Percentiles rank a stretch among this genome's conserved stretches.
phyloP scores from a whole-genome alignment of 2,329 filamentous ascomycete species.

The Phaeoacremonium minimum region DNA sequence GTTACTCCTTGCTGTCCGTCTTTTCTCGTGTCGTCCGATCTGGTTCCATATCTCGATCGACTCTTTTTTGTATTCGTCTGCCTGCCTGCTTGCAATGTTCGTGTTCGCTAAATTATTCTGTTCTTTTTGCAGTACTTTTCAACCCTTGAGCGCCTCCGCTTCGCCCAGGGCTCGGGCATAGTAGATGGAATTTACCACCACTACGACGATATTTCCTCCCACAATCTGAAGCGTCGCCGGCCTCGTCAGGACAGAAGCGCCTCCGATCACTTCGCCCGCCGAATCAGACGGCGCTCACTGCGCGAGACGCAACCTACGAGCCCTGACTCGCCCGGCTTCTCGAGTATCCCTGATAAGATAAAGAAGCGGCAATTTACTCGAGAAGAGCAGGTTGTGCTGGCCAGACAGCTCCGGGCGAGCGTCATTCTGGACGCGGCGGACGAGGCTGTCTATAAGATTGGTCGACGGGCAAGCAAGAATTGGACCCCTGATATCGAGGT shows the following conservation, averaged over 20 bases:
- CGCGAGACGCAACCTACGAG: slow-evolving; percentile 34
- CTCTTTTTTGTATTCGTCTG: too few species aligned
- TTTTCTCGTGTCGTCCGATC: neutral
- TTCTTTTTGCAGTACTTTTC: slow-evolving; percentile 60
- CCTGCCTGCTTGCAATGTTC: too few species aligned
- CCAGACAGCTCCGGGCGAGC: slow-evolving; percentile 38
- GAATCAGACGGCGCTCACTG: slow-evolving; percentile 21
- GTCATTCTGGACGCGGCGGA: slow-evolving; percentile 38
- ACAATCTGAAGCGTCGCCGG: slow-evolving; percentile 21
- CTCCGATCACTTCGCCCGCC: slow-evolving; percentile 24
- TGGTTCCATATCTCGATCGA: too few species aligned
- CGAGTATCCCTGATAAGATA: slow-evolving; percentile 68
- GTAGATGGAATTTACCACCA: slow-evolving; percentile 29
- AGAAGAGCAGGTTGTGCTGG: slow-evolving; percentile 65
- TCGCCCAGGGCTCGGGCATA: slow-evolving; percentile 43
- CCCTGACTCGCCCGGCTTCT: slow-evolving; percentile 63
- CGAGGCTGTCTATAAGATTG: slow-evolving; percentile 49
- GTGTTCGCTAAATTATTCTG: slow-evolving; percentile 5
- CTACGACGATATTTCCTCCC: slow-evolving; percentile 26
- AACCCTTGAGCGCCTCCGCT: slow-evolving; percentile 64
- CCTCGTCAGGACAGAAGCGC: slow-evolving; percentile 19
- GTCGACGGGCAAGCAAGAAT: slow-evolving; percentile 30
- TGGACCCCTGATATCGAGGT: slow-evolving; percentile 22
- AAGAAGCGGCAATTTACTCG: slow-evolving; percentile 65
- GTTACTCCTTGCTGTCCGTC: neutral